phyloP scores from a whole-genome alignment of 176 grass and related monocot species.

The Oryza rufipogon region DNA sequence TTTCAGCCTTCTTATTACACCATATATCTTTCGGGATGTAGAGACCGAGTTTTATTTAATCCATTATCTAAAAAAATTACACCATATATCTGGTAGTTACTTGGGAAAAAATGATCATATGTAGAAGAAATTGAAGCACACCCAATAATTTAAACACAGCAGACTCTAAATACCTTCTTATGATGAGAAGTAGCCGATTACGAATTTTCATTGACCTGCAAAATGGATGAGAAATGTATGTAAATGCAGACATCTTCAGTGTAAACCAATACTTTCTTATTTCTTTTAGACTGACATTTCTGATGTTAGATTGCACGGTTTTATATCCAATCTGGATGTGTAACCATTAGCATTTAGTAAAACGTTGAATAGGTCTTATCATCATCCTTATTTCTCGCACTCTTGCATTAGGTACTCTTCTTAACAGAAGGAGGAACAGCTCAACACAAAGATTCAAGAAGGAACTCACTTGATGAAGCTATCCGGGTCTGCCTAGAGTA shows the following conservation, averaged over 20 bases:
- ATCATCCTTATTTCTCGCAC: slow-evolving; percentile 23
- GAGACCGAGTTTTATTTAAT: no score
- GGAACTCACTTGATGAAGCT: slow-evolving; percentile 79
- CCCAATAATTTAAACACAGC: not conserved
- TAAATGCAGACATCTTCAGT: not conserved
- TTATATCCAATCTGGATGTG: not conserved
- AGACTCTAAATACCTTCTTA: not conserved
- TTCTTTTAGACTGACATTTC: not conserved
- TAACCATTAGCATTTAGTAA: not conserved
- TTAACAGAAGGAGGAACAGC: slow-evolving; percentile 70
- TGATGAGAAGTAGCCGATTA: not conserved
- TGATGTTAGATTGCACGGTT: not conserved
- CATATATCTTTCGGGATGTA: no score
- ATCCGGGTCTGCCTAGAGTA: slow-evolving; percentile 56
- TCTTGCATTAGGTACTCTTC: slow-evolving; percentile 77
- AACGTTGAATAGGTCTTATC: not conserved
- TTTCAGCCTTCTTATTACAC: no score
- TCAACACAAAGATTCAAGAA: slow-evolving; percentile 63
- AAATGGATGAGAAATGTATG: slow-evolving; percentile 10
- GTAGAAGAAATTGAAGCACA: not conserved
- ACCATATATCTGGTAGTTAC: no score
- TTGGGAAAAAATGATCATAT: slow-evolving; percentile 1
- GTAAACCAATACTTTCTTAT: not conserved
- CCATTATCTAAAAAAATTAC: no score
- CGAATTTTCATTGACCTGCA: not conserved